These are phyloP conservation scores for Pachysandra terminalis DNA, from an alignment of 164 flowering plant genomes.

Conservation along the genomic window DNA sequence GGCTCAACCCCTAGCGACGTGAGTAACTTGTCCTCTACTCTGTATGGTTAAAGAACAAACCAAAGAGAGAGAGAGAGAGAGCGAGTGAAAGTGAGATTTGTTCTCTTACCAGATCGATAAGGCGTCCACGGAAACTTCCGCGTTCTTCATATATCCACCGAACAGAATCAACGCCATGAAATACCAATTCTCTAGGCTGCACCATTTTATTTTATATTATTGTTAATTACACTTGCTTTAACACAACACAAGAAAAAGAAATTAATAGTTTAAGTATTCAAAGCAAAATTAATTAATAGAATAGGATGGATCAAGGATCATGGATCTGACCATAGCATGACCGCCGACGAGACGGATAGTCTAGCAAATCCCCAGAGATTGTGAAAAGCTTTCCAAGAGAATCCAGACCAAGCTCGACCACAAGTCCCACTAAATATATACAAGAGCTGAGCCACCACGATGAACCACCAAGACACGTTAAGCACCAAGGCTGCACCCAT, in stretches of 20 bases:
- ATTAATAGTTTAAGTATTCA: no score
- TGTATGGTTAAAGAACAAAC: no score
- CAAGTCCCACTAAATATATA: constrained; percentile 61
- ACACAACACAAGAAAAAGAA: no score
- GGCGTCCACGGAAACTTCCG: constrained; percentile 63
- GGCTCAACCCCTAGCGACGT: no score
- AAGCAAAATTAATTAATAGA: no score
- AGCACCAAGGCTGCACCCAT: constrained; percentile 70
- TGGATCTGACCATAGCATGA: constrained; percentile 70
- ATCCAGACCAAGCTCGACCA: constrained; percentile 69
- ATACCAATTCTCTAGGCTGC: constrained; percentile 76
- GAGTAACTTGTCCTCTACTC: no score
- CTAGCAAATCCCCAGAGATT: constrained; percentile 59
- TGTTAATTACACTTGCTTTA: no score
- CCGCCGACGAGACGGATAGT: constrained; percentile 72
- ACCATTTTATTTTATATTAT: no score
- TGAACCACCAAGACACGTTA: constrained; percentile 70
- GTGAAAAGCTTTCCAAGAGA: constrained; percentile 65
- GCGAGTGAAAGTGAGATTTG: no score
- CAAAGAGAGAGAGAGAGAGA: no score
- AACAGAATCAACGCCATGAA: constrained; percentile 63
- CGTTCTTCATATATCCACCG: constrained; percentile 74
- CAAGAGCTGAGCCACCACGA: constrained; percentile 49
- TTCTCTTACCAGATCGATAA: no score
- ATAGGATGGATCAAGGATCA: no score